phyloP scores from a whole-genome alignment of 2,329 filamentous ascomycete genomes.

The Blastomyces percursus region DNA sequence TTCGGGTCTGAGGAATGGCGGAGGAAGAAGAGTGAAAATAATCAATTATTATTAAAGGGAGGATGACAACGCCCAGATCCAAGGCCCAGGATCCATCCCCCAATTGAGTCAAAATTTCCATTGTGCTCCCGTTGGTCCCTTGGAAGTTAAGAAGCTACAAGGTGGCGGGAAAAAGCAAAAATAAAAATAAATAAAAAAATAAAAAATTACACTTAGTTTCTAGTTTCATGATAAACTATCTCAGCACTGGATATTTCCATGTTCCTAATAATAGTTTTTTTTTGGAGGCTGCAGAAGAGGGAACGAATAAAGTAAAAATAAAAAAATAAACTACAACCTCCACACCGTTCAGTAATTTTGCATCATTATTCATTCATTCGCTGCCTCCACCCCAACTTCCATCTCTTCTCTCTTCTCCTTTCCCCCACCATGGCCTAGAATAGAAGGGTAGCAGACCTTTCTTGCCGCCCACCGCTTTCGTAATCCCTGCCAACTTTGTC shows the following conservation, averaged over 20 bases:
- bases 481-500: neutral
- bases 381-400: neutral
- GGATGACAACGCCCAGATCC: neutral
- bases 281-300: neutral
- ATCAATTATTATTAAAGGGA: too few species aligned
- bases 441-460: neutral
- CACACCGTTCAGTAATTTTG: neutral
- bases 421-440: neutral
- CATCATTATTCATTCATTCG: neutral
- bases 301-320: too few species aligned
- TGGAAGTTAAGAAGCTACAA: neutral
- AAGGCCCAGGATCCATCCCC: conserved; percentile 10
- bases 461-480: neutral
- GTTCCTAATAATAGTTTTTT: neutral
- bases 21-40: neutral
- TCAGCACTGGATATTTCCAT: neutral
- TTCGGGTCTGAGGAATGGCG: too few species aligned
- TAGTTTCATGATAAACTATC: too few species aligned
- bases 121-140: conserved; percentile 1
- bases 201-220: neutral
- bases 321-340: neutral
- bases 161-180: conserved; percentile 4
- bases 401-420: neutral
- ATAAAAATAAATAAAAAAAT: neutral
- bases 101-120: conserved; percentile 26